Evolutionary conservation across 106 monocot genomes (phyloP).

Genomic region (Apostasia ramifera): DNA sequence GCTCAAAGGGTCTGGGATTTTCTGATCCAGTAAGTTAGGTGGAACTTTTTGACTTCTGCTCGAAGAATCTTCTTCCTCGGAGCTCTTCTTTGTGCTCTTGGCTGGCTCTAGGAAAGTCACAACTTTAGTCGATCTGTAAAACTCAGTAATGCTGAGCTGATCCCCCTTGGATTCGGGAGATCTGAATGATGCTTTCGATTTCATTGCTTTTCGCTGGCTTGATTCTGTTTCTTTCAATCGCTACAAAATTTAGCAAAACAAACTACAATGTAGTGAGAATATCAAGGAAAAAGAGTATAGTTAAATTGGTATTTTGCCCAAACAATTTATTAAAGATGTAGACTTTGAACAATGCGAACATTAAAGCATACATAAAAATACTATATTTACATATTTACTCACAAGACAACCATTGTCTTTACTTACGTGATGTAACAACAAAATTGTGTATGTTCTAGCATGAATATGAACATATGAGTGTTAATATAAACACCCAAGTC

Average conservation of each 20-base stretch:
- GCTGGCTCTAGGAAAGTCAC: slow-evolving; percentile 9
- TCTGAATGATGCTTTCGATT: slow-evolving; percentile 7
- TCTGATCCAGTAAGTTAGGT: slow-evolving; percentile 20
- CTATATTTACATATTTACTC: too few species aligned
- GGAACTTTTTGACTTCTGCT: slow-evolving; percentile 11
- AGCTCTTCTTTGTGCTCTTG: slow-evolving; percentile 15
- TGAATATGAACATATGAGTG: too few species aligned
- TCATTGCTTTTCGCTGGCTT: slow-evolving; percentile 27
- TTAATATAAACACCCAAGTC: too few species aligned
- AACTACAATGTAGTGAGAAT: not conserved
- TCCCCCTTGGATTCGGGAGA: slow-evolving; percentile 27
- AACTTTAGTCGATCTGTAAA: slow-evolving; percentile 69
- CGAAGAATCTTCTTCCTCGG: slow-evolving; percentile 2
- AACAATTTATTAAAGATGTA: too few species aligned
- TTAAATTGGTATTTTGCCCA: too few species aligned
- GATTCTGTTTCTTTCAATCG: slow-evolving; percentile 47
- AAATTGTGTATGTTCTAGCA: not conserved
- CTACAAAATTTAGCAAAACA: slow-evolving; percentile 24
- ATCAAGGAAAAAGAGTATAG: not conserved
- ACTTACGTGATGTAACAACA: not conserved
- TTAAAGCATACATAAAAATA: too few species aligned
- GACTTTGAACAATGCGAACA: too few species aligned
- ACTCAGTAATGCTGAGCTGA: slow-evolving; percentile 86
- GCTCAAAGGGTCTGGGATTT: slow-evolving; percentile 16
- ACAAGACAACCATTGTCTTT: too few species aligned